phyloP scores from a whole-genome alignment of 78 protist species.

The slime mould (Dictyostelium discoideum) region DNA sequence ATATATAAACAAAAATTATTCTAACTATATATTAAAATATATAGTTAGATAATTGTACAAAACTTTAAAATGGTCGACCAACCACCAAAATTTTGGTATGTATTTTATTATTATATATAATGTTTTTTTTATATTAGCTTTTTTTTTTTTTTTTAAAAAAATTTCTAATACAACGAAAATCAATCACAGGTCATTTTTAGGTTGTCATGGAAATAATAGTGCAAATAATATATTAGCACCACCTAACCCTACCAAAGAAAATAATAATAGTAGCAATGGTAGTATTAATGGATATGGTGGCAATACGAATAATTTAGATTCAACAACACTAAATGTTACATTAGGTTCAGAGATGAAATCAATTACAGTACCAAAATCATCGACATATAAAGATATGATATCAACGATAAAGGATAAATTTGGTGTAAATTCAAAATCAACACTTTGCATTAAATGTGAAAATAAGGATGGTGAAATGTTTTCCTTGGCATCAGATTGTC shows the following conservation, averaged over 20 bases:
- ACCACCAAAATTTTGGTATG: background rate
- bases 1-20: background rate
- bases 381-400: slow-evolving; percentile 41
- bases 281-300: background rate
- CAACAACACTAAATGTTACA: slow-evolving; percentile 37
- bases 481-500: slow-evolving; percentile 59
- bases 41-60: background rate
- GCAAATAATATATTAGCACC: background rate
- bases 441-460: slow-evolving; percentile 52
- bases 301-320: background rate
- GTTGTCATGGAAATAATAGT: background rate
- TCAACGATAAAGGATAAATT: slow-evolving; percentile 44
- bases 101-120: background rate
- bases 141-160: background rate
- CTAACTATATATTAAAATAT: background rate
- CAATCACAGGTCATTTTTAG: background rate
- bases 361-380: slow-evolving; percentile 13
- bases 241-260: background rate
- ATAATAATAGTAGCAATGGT: background rate
- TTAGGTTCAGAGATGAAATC: slow-evolving; percentile 25
- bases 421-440: slow-evolving; percentile 43
- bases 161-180: background rate
- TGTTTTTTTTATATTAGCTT: no score
- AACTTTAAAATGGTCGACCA: background rate
- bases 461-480: slow-evolving; percentile 50